Base-by-base conservation (phyloP, 2,329 filamentous ascomycete genomes). In the Colletotrichum lini region DNA sequence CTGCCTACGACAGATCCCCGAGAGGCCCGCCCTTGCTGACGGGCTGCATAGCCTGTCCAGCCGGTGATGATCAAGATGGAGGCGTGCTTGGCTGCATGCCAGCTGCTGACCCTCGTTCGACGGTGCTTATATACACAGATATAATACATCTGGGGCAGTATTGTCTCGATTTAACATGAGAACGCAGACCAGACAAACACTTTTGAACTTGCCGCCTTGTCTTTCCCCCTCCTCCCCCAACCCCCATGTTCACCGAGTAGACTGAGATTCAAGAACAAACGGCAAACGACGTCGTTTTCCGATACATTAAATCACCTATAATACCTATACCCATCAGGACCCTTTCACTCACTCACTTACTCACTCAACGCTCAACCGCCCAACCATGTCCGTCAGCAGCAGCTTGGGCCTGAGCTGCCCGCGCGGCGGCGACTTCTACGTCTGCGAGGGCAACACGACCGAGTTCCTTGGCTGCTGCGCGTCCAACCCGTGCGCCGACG, bases 381-480 rank as follows among this genome's bases (percentile, higher is more conserved):
- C 30, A 35, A 56, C 42, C 40, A 59, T 59, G 56, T 59, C 53
- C 12, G 56, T 59, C 38, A 52, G 57, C 38, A 42, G 30, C 13
- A 56, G 47, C 35, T 15, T 82, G 1, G 80, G 77, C 16, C 72
- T 82, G 0, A 69, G 67, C 6, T 84, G 83, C 52, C 79, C 78
- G 0, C 66, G 61, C 1, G 77, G 76, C 4, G 79, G 80, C 30
- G 45, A 66, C 7, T 83, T 84, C 45, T 84, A 84, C 76, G 75
- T 83, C 67, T 84, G 83, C 73, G 53, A 71, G 4, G 74, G 76
- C 2, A 78, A 77, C 42, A 72, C 70, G 4, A 73, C 73, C 3
- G 78, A 79, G 40, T 85, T 84, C 73, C 65, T 85, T 50, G 84
- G 83, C 15, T 85, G 83, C 73, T 85, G 83, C 74, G 75, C 76